Evolutionary conservation across 495 filamentous ascomycete genomes (phyloP), one percentile per base, ranked within the genome.

Genomic region (Neurospora sp.): DNA sequence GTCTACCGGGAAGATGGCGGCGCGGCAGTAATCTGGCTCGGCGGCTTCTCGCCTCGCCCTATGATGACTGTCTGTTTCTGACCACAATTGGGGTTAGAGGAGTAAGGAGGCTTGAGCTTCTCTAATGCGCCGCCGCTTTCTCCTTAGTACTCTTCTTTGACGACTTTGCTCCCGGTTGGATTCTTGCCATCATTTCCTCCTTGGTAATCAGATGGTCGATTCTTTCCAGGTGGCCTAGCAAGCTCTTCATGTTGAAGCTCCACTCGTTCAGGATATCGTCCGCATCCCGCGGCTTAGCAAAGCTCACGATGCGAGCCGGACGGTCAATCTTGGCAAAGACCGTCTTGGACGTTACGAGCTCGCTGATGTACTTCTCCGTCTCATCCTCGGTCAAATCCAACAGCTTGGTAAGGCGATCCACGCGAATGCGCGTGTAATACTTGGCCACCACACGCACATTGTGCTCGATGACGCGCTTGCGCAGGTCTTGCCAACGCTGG

Each of bases 181-280:
- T 98, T 70, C 94, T 87, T 42, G 96, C 96, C 96, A 99, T 99
- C 96, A 99, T 99, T 87, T 98, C 96, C 86, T 98, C 96, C 89
- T 98, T 99, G 71, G 96, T 98, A 78, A 99, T 99, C 81, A 99
- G 85, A 84, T 99, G 96, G 82, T 98, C 96, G 75, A 99, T 95
- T 66, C 96, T 87, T 86, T 99, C 96, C 81, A 99, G 79, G 74
- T 96, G 83, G 12, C 94, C 96, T 72, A 99, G 86, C 74, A 99
- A 85, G 79, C 91, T 96, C 92, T 97, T 98, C 96, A 99, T 97
- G 79, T 97, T 95, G 77, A 91, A 92, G 82, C 94, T 97, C 96
- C 96, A 99, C 82, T 98, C 96, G 82, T 98, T 98, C 81, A 99
- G 84, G 71, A 97, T 91, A 81, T 99, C 96, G 82, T 98, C 96